Conservation (phyloP, 2,329 filamentous ascomycete species). For the Penicillium oxalicum region DNA sequence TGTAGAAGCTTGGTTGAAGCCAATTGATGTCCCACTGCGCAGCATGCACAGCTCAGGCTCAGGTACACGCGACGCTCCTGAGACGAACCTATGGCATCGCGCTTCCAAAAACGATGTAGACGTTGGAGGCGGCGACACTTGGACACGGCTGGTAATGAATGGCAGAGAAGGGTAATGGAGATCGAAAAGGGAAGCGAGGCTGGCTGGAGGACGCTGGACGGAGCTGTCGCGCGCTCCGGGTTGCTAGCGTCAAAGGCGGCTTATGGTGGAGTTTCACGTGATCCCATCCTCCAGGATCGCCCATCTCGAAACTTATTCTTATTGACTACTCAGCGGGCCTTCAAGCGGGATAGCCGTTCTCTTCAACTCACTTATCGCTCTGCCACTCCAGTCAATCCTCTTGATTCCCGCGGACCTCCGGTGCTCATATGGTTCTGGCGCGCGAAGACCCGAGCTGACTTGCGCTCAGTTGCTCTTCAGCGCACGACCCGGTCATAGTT, state of each 20-base stretch:
- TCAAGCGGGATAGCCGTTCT: neutral
- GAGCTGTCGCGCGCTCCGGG: constrained; percentile 10
- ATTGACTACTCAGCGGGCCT: neutral
- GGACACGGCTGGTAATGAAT: constrained; percentile 6
- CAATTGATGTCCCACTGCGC: constrained; percentile 8
- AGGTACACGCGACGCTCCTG: constrained; percentile 20
- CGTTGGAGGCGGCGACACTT: neutral
- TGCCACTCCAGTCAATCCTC: neutral
- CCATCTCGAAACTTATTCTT: neutral
- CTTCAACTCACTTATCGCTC: neutral
- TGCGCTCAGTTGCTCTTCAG: constrained; percentile 2
- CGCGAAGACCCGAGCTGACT: constrained; percentile 6
- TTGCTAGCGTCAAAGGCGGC: constrained; percentile 12
- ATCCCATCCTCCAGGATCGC: neutral
- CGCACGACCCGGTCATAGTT: neutral
- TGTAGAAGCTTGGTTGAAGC: constrained; percentile 5
- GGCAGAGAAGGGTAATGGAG: neutral
- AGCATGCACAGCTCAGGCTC: constrained; percentile 16
- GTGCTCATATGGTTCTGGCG: constrained; percentile 5
- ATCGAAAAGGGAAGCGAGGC: neutral
- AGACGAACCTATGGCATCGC: constrained; percentile 17
- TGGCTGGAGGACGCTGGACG: constrained; percentile 7
- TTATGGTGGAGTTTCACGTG: constrained; percentile 11
- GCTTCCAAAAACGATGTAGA: constrained; percentile 6
- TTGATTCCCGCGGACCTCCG: neutral